phyloP scores from a whole-genome alignment of 2,329 filamentous ascomycete species.

The Pseudopithomyces maydicus region DNA sequence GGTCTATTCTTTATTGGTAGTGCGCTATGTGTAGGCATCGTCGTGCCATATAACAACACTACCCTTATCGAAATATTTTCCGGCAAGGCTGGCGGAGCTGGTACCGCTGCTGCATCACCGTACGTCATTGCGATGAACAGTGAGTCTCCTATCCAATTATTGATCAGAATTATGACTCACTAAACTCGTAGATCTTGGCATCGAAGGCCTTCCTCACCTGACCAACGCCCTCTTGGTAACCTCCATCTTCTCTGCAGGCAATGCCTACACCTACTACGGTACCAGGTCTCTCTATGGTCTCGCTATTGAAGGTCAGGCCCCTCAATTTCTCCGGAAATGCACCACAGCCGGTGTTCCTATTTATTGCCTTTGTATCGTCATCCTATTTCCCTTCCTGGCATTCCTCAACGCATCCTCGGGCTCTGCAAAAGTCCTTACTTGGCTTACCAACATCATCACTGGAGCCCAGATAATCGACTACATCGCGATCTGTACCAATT shows the following conservation, averaged over 20 bases:
- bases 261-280: conserved; percentile 58
- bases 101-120: conserved; percentile 60
- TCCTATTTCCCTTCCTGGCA: conserved; percentile 68
- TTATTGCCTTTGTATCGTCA: conserved; percentile 70
- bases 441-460: conserved; percentile 75
- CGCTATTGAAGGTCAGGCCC: conserved; percentile 56
- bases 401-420: conserved; percentile 74
- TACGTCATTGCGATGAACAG: conserved; percentile 65
- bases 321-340: conserved; percentile 60
- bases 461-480: conserved; percentile 61
- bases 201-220: conserved; percentile 59
- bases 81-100: conserved; percentile 25
- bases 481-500: conserved; percentile 58
- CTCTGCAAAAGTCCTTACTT: conserved; percentile 70
- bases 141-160: neutral
- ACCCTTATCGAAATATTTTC: conserved; percentile 65
- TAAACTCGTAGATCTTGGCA: conserved; percentile 35
- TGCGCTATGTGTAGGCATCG: conserved; percentile 48
- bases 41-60: conserved; percentile 68
- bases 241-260: conserved; percentile 60
- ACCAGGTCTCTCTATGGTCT: conserved; percentile 57
- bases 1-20: conserved; percentile 49
- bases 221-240: conserved; percentile 60
- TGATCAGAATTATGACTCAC: neutral
- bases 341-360: conserved; percentile 69